phyloP scores from a whole-genome alignment of 176 grass and related monocot genomes.

The Zoysia pacifica region DNA sequence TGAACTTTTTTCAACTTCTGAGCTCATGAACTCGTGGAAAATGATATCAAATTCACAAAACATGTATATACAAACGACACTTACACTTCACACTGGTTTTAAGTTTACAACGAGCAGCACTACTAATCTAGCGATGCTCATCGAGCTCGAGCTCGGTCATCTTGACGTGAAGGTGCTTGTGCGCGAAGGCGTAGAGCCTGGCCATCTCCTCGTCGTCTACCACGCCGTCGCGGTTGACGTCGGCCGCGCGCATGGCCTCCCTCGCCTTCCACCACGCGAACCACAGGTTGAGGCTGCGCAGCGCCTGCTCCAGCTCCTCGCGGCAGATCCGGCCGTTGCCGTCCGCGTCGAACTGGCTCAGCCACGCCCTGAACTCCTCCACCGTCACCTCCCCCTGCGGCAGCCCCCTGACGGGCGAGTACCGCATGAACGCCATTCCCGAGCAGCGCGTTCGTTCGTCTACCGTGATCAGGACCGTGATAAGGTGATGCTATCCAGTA shows the following conservation, averaged over 20 bases:
- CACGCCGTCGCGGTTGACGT: slow-evolving; percentile 56
- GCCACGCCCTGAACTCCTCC: slow-evolving; percentile 75
- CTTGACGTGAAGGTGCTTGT: slow-evolving; percentile 66
- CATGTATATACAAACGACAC: not conserved
- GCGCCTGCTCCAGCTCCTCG: slow-evolving; percentile 64
- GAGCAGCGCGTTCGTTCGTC: not conserved
- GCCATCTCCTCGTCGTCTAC: slow-evolving; percentile 59
- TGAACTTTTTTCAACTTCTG: not conserved
- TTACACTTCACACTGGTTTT: not conserved
- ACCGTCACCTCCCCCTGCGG: slow-evolving; percentile 55
- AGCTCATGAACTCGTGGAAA: not conserved
- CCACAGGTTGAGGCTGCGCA: slow-evolving; percentile 69
- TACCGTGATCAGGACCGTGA: not conserved
- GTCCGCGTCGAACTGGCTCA: slow-evolving; percentile 72
- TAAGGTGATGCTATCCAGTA: not conserved
- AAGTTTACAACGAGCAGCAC: not conserved
- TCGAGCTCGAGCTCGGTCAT: slow-evolving; percentile 55
- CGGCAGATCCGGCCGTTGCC: slow-evolving; percentile 59
- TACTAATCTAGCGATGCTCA: not conserved
- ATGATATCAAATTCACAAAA: not conserved
- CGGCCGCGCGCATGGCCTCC: slow-evolving; percentile 52
- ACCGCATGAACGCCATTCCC: slow-evolving; percentile 59
- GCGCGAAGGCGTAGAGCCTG: slow-evolving; percentile 61
- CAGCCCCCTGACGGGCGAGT: slow-evolving; percentile 40
- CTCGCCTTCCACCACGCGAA: slow-evolving; percentile 80